Base-by-base conservation (phyloP, 192 early-diverging fungal genomes). In the Podila horticola region DNA sequence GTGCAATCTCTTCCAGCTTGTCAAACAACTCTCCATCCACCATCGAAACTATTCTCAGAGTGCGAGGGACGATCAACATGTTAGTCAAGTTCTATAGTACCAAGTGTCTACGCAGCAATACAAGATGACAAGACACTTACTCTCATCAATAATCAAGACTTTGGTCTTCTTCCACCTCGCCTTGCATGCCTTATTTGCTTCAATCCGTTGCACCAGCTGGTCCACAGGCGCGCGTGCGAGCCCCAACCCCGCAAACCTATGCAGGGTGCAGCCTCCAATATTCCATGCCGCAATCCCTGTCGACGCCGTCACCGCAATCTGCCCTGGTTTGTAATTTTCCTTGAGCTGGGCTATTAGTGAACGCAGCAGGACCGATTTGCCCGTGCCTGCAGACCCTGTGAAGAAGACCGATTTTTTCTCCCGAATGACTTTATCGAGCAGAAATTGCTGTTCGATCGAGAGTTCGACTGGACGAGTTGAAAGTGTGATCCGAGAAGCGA, bases 101-200 rank as follows among this genome's bases (percentile, higher is more conserved):
- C 29, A 13, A 30, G 11, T 4, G 6, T 20, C 17, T 24, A 15
- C 38, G 29, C 48, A 57, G 38, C 4, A 64, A 51, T 30, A 61
- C 4, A 62, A 9, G 7, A 58, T 8, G 26, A 51, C 17, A 11
- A 49, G 8, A 26, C 10, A 66, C 73, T 67, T 72, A 79, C 76
- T 68, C 84, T 95, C 94, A 72, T 95, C 94, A 68, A 95, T 91
- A 41, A 95, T 88, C 50, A 95, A 76, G 11, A 93, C 91, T 31
- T 86, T 82, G 4, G 86, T 84, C 11, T 70, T 60, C 38, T 20
- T 72, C 94, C 94, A 95, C 58, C 94, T 84, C 17, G 64, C 62
- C 13, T 62, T 26, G 0, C 87, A 88, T 0, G 26, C 58, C 52
- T 65, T 79, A 10, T 64, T 70, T 0, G 36, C 60, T 4, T 64